Conservation (phyloP, 73 alveolate species). For the Chromera velia region DNA sequence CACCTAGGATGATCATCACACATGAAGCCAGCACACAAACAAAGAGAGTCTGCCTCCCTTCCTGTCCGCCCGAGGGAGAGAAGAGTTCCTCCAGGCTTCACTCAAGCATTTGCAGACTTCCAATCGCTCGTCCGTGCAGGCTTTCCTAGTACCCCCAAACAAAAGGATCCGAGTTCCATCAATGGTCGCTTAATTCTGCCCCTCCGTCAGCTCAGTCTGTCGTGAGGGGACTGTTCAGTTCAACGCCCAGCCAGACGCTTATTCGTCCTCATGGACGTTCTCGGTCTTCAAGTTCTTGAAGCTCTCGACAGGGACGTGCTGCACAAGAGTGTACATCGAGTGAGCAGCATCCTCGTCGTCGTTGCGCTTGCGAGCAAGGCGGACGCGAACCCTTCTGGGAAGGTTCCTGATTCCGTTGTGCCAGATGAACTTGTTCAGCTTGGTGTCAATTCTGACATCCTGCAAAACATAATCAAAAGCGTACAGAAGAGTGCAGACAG, state of each 20-base stretch:
- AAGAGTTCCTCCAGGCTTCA: no score
- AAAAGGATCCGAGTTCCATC: no score
- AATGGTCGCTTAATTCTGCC: no score
- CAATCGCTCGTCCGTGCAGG: no score
- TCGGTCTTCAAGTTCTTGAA: constrained; percentile 34
- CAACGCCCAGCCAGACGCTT: no score
- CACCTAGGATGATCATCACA: no score
- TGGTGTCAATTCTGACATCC: constrained; percentile 57
- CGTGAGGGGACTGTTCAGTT: neutral
- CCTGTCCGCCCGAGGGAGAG: no score
- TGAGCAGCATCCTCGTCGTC: constrained; percentile 53
- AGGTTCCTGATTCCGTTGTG: constrained; percentile 53
- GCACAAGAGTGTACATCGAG: constrained; percentile 55
- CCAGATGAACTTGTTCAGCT: constrained; percentile 57
- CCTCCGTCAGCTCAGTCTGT: neutral
- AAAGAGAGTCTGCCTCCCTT: no score
- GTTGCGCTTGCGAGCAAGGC: constrained; percentile 52
- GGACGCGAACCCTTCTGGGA: constrained; percentile 50
- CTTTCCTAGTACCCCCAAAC: no score
- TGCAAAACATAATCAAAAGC: neutral
- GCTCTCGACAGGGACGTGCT: constrained; percentile 51
- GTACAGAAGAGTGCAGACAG: neutral
- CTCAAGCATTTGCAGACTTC: no score
- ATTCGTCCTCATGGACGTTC: constrained; percentile 30
- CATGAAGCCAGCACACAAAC: no score